Evolutionary conservation across 2,329 filamentous ascomycete genomes (phyloP), one percentile per base, ranked within the genome.

Genomic region (Grosmannia huntii): DNA sequence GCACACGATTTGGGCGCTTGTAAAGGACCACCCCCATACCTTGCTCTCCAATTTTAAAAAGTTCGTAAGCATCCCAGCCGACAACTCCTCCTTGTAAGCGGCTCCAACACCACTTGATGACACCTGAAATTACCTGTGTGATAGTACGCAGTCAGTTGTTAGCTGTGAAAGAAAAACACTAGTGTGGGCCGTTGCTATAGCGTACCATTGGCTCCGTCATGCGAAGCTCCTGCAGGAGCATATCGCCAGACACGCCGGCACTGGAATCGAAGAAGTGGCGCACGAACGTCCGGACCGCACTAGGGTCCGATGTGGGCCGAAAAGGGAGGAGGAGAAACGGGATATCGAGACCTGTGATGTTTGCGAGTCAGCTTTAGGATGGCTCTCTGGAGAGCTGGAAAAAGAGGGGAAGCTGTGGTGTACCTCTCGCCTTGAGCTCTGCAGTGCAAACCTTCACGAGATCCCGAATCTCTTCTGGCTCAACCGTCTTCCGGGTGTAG

Each of bases 31-130:
- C 56, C 2, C 50, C 5, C 57, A 11, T 57, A 95, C 90, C 90
- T 76, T 87, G 83, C 75, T 99, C 94, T 68, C 94, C 94, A 64
- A 95, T 86, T 67, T 88, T 90, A 78, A 99, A 99, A 25, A 95
- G 80, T 69, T 97, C 91, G 68, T 99, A 99, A 49, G 90, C 90
- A 67, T 96, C 90, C 94, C 94, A 97, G 59, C 90, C 90, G 41
- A 99, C 91, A 16, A 99, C 85, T 67, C 94, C 94, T 60, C 90
- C 90, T 49, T 87, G 83, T 55, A 99, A 76, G 73, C 94, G 84
- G 70, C 89, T 91, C 94, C 94, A 99, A 72, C 92, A 97, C 94
- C 94, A 99, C 76, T 97, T 99, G 63, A 94, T 79, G 49, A 96
- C 90, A 66, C 91, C 94, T 63, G 90, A 91, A 57, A 99, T 81